Base-by-base conservation (phyloP, 164 flowering plant genomes). In the Chimonanthus praecox region DNA sequence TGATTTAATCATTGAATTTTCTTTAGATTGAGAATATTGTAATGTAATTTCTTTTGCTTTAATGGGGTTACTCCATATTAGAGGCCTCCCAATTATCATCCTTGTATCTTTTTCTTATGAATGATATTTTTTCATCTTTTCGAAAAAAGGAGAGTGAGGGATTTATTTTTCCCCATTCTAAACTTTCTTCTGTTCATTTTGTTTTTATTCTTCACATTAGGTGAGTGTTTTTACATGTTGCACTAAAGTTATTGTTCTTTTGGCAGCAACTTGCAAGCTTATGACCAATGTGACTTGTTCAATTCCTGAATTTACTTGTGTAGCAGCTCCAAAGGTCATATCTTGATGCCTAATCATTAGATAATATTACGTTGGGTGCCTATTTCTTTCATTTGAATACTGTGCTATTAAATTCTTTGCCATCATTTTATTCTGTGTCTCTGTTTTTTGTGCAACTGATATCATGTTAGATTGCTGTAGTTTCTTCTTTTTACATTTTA, bases 291-390 rank as follows among this genome's bases (percentile, higher is more conserved):
- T 91, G 49, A 81, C 88, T 45, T 91, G 98, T 78, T 88, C 99
- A 33, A 87, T 92, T 82, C 99, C 99, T 1, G 99, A 94, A 70
- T 94, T 94, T 75, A 92, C 99, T 21, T 91, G 97, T 78, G 82
- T 90, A 78, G 85, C 99, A 50, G 75, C 97, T 49, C 85, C 97
- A 66, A 94, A 94, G 99, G 99, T 92, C 71, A 20, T 15, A 20
- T 69, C 50, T 33, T 51, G 49, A 46, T 21, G 7, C 61, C 47
- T 69, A 7, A 51, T 51, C 47, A 51, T 15, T 5, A 68, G 33
- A 69, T 15, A 51, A 65, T 65, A 21, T 33, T n/a, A 63, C 3
- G 60, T 54, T 54, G 60, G 60, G 15, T 7, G 11, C 15, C 11
- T 15, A 54, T 54, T 54, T 7, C 8, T 7, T 54, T 8, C 60